Evolutionary conservation across 2,329 filamentous ascomycete species (phyloP).

Genomic region (Bipolaris oryzae): DNA sequence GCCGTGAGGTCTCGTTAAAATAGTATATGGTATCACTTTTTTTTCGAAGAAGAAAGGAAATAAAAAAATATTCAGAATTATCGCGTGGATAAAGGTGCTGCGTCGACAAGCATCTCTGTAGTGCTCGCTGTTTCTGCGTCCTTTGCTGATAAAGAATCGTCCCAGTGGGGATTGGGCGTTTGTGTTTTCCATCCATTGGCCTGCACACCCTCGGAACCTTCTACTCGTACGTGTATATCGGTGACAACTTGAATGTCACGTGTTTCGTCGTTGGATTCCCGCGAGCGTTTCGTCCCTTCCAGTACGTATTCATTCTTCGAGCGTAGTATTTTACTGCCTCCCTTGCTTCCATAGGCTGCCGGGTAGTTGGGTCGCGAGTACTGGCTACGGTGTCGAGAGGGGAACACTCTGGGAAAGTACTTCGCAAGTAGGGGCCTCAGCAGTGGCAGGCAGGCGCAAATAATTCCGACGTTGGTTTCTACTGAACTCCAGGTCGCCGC

Average conservation of each 20-base stretch:
- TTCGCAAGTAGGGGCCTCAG: conserved; percentile 36
- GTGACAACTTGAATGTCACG: conserved; percentile 36
- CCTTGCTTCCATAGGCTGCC: conserved; percentile 21
- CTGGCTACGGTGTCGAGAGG: conserved; percentile 20
- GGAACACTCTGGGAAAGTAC: conserved; percentile 32
- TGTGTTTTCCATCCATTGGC: conserved; percentile 20
- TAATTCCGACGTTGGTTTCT: conserved; percentile 42
- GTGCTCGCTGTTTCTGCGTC: conserved; percentile 6
- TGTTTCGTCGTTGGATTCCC: conserved; percentile 3
- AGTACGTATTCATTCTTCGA: conserved; percentile 15
- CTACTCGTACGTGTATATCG: conserved; percentile 30
- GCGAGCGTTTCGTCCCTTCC: conserved; percentile 4
- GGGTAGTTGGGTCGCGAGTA: conserved; percentile 14
- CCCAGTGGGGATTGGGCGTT: conserved; percentile 2
- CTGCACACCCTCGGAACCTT: conserved; percentile 12
- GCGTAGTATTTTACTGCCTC: conserved; percentile 5
- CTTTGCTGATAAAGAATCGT: conserved; percentile 1
- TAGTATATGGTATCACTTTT: not conserved
- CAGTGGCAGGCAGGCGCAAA: conserved; percentile 42
- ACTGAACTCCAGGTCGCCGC: conserved; percentile 41
- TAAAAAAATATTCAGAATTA: conserved; percentile 1
- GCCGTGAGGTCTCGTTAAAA: conserved; percentile 8
- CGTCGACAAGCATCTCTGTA: conserved; percentile 6
- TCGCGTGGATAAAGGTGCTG: not conserved
- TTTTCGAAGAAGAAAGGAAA: not conserved